These are phyloP conservation scores for Cerrena zonata DNA, from an alignment of 1,284 basidiomycete species.

Conservation along the genomic window DNA sequence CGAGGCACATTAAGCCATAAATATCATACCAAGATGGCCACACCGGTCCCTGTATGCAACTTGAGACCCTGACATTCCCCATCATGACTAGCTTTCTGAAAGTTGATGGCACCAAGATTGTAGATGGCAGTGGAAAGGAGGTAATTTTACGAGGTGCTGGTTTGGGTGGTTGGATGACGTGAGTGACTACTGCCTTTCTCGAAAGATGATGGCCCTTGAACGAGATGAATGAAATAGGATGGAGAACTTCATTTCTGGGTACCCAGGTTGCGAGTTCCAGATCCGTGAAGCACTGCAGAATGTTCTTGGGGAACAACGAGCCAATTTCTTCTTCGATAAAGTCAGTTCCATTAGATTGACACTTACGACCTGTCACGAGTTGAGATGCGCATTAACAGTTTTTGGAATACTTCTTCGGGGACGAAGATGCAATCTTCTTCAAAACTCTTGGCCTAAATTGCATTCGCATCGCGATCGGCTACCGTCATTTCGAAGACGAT, in stretches of 20 bases:
- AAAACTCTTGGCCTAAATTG: slow-evolving; percentile 66
- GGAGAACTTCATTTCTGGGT: slow-evolving; percentile 62
- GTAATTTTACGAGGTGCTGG: slow-evolving; percentile 63
- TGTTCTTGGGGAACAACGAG: slow-evolving; percentile 60
- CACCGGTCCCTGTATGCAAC: background rate
- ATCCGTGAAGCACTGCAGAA: slow-evolving; percentile 64
- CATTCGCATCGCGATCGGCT: slow-evolving; percentile 62
- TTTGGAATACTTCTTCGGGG: slow-evolving; percentile 68
- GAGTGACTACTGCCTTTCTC: slow-evolving; percentile 22
- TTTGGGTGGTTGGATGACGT: slow-evolving; percentile 70
- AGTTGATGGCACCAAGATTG: slow-evolving; percentile 51
- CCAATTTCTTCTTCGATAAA: slow-evolving; percentile 75
- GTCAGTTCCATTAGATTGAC: slow-evolving; percentile 28
- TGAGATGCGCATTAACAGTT: no score
- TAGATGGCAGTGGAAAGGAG: slow-evolving; percentile 49
- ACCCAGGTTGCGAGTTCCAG: slow-evolving; percentile 57
- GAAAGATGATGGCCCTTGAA: background rate
- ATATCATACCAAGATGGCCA: no score
- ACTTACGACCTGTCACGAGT: no score
- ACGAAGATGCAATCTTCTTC: slow-evolving; percentile 67
- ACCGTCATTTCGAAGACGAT: slow-evolving; percentile 68
- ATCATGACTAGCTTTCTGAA: slow-evolving; percentile 40
- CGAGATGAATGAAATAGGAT: slow-evolving; percentile 31
- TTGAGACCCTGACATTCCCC: background rate
- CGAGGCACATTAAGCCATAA: background rate